Conservation (phyloP, 106 monocot species). For the Dendrobium huoshanense region DNA sequence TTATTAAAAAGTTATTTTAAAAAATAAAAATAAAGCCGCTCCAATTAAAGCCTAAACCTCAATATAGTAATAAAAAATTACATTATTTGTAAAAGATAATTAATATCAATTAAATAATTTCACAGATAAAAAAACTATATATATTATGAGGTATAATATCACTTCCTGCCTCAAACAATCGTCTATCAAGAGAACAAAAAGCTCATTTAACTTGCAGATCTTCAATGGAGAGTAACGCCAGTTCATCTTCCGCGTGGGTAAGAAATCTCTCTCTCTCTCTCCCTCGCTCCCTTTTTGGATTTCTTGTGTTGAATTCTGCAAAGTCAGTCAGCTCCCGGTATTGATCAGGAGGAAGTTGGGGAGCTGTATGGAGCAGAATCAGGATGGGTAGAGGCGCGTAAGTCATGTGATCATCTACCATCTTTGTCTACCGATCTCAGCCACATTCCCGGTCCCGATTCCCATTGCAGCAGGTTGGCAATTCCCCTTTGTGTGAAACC, state of each 20-base stretch:
- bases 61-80: too few relatives aligned
- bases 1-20: too few relatives aligned
- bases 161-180: background rate
- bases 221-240: background rate
- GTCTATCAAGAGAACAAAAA: background rate
- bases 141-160: too few relatives aligned
- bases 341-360: conserved; percentile 15
- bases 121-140: too few relatives aligned
- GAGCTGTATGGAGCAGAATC: conserved; percentile 44
- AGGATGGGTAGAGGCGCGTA: conserved; percentile 81
- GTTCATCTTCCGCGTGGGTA: background rate
- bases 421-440: conserved; percentile 48
- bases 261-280: background rate
- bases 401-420: conserved; percentile 56
- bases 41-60: too few relatives aligned
- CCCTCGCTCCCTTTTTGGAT: background rate
- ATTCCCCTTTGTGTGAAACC: background rate
- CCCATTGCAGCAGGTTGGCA: conserved; percentile 47
- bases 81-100: too few relatives aligned
- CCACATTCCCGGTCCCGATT: conserved; percentile 49
- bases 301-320: background rate
- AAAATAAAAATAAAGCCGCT: too few relatives aligned
- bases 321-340: background rate
- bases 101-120: too few relatives aligned
- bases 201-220: background rate